These are phyloP conservation scores for Polytrichum formosum DNA, from an alignment of 225 moss, liverwort and hornwort species.

Conservation along the genomic window DNA sequence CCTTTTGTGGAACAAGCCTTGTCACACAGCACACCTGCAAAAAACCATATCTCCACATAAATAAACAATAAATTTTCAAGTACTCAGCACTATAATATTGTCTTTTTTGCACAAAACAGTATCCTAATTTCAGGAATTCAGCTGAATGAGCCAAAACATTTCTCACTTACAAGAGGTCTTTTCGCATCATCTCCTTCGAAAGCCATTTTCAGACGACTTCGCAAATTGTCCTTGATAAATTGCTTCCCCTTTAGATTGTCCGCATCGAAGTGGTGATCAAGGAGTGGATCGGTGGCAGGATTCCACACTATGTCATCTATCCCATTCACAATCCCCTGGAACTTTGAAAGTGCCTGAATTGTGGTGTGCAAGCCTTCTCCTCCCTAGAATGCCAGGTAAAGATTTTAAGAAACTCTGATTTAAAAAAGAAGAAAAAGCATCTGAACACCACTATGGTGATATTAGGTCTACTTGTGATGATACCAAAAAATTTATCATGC, in stretches of 20 bases:
- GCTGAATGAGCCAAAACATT: too few species aligned
- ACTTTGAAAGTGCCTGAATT: slow-evolving; percentile 61
- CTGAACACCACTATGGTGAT: too few species aligned
- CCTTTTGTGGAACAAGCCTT: slow-evolving; percentile 90
- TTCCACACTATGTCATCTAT: slow-evolving; percentile 87
- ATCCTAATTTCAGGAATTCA: too few species aligned
- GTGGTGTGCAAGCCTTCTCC: slow-evolving; percentile 78
- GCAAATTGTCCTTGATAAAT: slow-evolving; percentile 58
- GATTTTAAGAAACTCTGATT: too few species aligned
- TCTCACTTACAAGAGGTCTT: slow-evolving; percentile 54
- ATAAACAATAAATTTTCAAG: too few species aligned
- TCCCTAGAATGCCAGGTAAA: slow-evolving; percentile 31
- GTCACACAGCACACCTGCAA: slow-evolving; percentile 83
- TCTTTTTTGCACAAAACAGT: too few species aligned
- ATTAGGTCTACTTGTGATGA: too few species aligned
- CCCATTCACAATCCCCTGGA: slow-evolving; percentile 78
- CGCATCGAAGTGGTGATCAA: slow-evolving; percentile 53
- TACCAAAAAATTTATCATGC: too few species aligned
- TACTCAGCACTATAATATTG: too few species aligned
- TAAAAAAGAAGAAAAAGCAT: too few species aligned
- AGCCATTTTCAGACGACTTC: slow-evolving; percentile 50
- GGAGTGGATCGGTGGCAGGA: slow-evolving; percentile 68
- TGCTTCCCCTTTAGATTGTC: slow-evolving; percentile 53
- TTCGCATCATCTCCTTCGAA: slow-evolving; percentile 38
- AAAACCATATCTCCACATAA: neutral